Evolutionary conservation across 148 eudicot genomes (phyloP).

Genomic region (Spergularia bocconei): DNA sequence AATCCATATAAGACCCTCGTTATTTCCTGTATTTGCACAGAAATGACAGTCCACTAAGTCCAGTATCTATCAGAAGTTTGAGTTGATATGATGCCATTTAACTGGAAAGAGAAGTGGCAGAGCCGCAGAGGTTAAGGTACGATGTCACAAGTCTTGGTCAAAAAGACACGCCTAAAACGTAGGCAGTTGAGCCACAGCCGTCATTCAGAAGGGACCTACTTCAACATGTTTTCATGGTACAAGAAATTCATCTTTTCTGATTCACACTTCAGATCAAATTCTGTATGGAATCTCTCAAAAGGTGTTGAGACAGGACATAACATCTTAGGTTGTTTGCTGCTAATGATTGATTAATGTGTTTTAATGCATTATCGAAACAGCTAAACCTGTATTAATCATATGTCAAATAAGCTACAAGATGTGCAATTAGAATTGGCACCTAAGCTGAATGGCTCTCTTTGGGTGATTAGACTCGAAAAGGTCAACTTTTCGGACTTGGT

Average conservation of each 20-base stretch:
- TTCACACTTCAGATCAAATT: neutral
- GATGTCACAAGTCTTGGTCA: constrained; percentile 14
- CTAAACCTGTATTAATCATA: too few relatives aligned
- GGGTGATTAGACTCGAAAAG: too few relatives aligned
- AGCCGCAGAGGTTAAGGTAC: constrained; percentile 21
- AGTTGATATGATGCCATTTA: constrained; percentile 14
- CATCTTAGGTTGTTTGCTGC: neutral
- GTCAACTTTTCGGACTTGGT: too few relatives aligned
- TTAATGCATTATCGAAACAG: too few relatives aligned
- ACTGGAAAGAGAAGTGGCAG: constrained; percentile 6
- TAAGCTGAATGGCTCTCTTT: too few relatives aligned
- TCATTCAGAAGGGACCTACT: constrained; percentile 22
- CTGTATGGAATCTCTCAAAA: too few relatives aligned
- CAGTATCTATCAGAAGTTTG: constrained; percentile 9
- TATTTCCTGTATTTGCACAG: neutral
- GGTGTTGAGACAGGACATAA: neutral
- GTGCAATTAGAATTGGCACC: too few relatives aligned
- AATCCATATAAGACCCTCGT: constrained; percentile 7
- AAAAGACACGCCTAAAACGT: neutral
- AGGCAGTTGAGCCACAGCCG: constrained; percentile 15
- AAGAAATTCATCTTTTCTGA: constrained; percentile 3
- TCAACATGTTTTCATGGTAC: constrained; percentile 11
- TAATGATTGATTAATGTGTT: constrained; percentile 1
- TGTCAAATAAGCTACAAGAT: too few relatives aligned
- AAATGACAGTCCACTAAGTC: constrained; percentile 2